Base-by-base conservation (phyloP, 768 basidiomycete species). In the Suillus weaverae region DNA sequence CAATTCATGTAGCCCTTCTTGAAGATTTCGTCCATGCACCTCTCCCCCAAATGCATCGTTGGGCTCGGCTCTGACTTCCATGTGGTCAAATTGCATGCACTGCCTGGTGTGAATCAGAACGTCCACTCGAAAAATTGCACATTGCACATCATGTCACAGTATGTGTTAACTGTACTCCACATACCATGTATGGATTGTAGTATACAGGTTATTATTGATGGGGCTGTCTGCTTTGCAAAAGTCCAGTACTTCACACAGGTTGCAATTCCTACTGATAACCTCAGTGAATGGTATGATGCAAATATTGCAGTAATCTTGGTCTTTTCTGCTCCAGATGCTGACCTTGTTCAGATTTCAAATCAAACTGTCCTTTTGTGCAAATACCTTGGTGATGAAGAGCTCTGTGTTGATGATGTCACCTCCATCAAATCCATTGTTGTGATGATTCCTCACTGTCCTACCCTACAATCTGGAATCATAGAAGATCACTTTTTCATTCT, bases 121-220 rank as follows among this genome's bases (percentile, higher is more conserved):
- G 66, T 26, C 39, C 57, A 4, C 65, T 57, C 3, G 57, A 73
- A 41, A 67, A 75, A 14, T 33, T 74, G 10, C 63, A 75, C 10
- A 74, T 70, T 5, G 64, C 78, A 11, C 62, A 76, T 5, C 78
- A 76, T 67, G 72, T 79, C 1, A 79, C 77, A 73, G 80, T 78
- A 68, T 62, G 60, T 63, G 20, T 44, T 53, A 16, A 38, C 60
- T 46, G 44, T 46, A 46, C 54, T 55, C 10, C 16, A 32, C 26
- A 32, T 55, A 55, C 7, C 44, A 46, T 4, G 4, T 46, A 46
- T n/a, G n/a, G 44, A 46, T 46, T 46, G 44, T 46, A 46, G 44
- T 46, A 39, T 32, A 32, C 30, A 43, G 44, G 36, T 48, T n/a
- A 48, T 33, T 60, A 33, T 41, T 26, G 38, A 38, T 13, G 8